Conservation (phyloP, 345 rosid genomes). For the Adansonia digitata region DNA sequence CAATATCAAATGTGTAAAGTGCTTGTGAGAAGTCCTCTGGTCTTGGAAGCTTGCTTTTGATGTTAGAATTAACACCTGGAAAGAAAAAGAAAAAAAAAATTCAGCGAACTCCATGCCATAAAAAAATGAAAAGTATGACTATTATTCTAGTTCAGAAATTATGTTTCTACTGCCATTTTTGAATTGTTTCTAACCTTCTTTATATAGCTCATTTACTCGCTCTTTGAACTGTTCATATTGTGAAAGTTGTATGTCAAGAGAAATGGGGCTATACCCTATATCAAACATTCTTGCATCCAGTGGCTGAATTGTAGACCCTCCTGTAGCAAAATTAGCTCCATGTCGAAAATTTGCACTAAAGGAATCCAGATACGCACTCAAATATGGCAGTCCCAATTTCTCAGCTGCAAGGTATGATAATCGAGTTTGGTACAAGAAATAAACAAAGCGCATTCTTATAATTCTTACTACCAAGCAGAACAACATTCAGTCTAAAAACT, state of each 20-base stretch:
- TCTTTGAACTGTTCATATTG: constrained; percentile 32
- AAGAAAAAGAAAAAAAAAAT: not conserved
- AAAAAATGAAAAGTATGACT: not conserved
- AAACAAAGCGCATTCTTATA: not conserved
- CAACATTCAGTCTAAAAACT: not conserved
- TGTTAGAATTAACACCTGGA: constrained; percentile 37
- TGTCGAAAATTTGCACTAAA: constrained; percentile 34
- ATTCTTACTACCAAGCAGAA: not conserved
- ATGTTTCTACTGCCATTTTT: not conserved
- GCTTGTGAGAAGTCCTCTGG: constrained; percentile 39
- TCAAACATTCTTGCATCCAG: constrained; percentile 23
- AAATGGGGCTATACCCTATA: constrained; percentile 41
- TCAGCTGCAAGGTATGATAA: constrained; percentile 24
- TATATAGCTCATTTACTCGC: constrained; percentile 15
- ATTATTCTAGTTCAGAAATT: not conserved
- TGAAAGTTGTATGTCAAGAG: constrained; percentile 31
- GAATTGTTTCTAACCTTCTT: constrained; percentile 18
- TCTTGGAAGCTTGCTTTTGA: constrained; percentile 26
- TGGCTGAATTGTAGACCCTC: constrained; percentile 38
- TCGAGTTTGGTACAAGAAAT: not conserved
- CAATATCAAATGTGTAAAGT: constrained; percentile 68
- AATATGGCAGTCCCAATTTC: constrained; percentile 29
- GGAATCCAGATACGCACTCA: constrained; percentile 40
- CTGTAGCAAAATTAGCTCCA: constrained; percentile 43
- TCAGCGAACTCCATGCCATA: not conserved